phyloP scores from a whole-genome alignment of 768 basidiomycete genomes.

The Daedaleopsis sinensis region DNA sequence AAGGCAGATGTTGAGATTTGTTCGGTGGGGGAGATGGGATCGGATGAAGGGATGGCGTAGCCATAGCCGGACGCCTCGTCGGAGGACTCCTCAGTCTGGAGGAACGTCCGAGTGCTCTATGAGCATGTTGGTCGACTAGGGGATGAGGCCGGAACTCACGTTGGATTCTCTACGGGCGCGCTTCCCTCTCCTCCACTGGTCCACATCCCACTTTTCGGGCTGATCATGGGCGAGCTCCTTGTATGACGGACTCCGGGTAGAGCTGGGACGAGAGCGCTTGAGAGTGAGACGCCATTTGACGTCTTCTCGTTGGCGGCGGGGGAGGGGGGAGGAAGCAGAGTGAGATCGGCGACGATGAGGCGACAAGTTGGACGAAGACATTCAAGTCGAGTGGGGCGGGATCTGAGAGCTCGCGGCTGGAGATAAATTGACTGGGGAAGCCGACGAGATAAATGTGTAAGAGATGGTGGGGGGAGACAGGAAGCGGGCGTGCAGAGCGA shows the following conservation, averaged over 20 bases:
- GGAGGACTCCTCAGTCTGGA: slow-evolving; percentile 7
- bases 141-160: slow-evolving; percentile 38
- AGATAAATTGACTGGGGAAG: background rate
- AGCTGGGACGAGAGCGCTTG: slow-evolving; percentile 54
- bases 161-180: slow-evolving; percentile 50
- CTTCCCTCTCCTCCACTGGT: slow-evolving; percentile 58
- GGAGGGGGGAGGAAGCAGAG: slow-evolving; percentile 45
- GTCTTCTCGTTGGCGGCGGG: slow-evolving; percentile 40
- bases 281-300: slow-evolving; percentile 46
- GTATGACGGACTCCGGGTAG: slow-evolving; percentile 36
- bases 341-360: slow-evolving; percentile 56
- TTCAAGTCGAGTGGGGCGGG: slow-evolving; percentile 20
- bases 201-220: slow-evolving; percentile 53
- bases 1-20: slow-evolving; percentile 14
- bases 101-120: background rate
- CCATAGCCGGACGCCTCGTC: slow-evolving; percentile 9
- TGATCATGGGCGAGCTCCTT: slow-evolving; percentile 33
- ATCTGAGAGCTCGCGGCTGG: background rate
- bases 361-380: slow-evolving; percentile 39
- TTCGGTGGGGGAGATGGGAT: slow-evolving; percentile 23
- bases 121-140: background rate
- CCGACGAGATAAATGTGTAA: background rate
- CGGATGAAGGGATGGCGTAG: background rate
- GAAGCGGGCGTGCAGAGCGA: background rate
- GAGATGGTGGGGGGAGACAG: slow-evolving; percentile 1